Evolutionary conservation across 371 early-diverging fungal species (phyloP), one percentile per base, ranked within the genome.

Genomic region (Syncephalastrum contaminatum): DNA sequence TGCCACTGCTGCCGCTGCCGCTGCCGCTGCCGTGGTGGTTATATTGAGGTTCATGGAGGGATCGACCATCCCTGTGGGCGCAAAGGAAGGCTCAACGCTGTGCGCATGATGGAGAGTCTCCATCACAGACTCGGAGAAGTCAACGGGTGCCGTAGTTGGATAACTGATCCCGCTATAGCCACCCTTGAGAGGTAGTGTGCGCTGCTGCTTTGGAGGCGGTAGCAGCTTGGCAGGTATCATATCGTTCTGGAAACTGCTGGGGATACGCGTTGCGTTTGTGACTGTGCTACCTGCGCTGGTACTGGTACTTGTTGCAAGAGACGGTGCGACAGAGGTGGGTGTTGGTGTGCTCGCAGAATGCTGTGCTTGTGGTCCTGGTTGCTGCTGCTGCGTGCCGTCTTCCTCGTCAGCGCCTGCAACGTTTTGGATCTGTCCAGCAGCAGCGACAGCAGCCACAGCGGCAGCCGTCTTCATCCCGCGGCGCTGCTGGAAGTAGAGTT

Each of bases 201-300:
- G 41, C 7, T 49, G 44, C 16, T 64, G 64, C 48, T 62, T 62
- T 1, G 64, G 63, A 22, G 58, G 43, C 7, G 63, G 63, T 14
- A 63, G 58, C 30, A 63, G 36, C 19, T 59, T 59, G 40, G 53
- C 39, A 13, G 59, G 21, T 14, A 53, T 58, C n/a, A 7, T 48
- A 46, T 47, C 24, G 18, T 45, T 62, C 41, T 44, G 22, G 22
- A 51, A 49, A 15, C 51, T 44, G 25, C 44, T 20, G 3, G 21
- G 19, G 16, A 44, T 8, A 3, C 24, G 41, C 15, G 53, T 43
- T 53, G 53, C 3, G 1, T 43, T 20, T 13, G 18, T 20, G 13
- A 25, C 27, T 3, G 40, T 27, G 20, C 22, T 14, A 21, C 48
- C 42, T 43, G 27, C 25, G 48, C 55, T 51, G 54, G 21, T 52